phyloP scores from a whole-genome alignment of 2,329 filamentous ascomycete species.

The Venturia asperata region DNA sequence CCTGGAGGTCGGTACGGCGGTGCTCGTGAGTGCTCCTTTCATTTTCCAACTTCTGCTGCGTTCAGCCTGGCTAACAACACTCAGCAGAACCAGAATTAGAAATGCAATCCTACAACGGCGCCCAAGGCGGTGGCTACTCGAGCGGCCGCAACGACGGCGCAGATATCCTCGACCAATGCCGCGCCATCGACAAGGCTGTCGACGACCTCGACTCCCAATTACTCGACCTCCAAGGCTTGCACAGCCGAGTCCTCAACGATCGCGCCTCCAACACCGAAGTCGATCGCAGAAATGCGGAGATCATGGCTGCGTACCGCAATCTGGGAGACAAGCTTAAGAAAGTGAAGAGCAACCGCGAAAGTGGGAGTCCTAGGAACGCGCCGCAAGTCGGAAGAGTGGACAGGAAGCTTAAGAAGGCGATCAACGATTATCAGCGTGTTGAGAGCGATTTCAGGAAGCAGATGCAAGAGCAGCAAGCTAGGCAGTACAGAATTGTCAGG shows the following conservation, averaged over 20 bases:
- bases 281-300: constrained; percentile 66
- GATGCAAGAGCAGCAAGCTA: constrained; percentile 73
- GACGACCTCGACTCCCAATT: constrained; percentile 66
- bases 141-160: constrained; percentile 24
- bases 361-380: constrained; percentile 63
- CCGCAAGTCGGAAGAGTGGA: constrained; percentile 77
- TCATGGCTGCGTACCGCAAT: constrained; percentile 74
- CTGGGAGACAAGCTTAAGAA: constrained; percentile 72
- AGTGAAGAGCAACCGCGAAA: constrained; percentile 75
- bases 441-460: constrained; percentile 76
- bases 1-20: constrained; percentile 37
- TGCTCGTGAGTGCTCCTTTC: constrained; percentile 24
- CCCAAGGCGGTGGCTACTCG: constrained; percentile 14
- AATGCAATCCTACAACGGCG: constrained; percentile 55
- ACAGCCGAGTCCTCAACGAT: constrained; percentile 65
- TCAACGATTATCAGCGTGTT: constrained; percentile 71
- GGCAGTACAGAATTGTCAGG: constrained; percentile 84
- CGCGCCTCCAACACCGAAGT: constrained; percentile 57
- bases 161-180: constrained; percentile 76
- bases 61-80: constrained; percentile 22
- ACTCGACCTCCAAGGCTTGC: constrained; percentile 62
- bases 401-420: constrained; percentile 69
- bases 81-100: constrained; percentile 54
- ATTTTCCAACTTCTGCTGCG: constrained; percentile 24
- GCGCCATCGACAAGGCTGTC: constrained; percentile 70